Conservation (phyloP, 225 moss, liverwort and hornwort genomes). For the Climacium dendroides region DNA sequence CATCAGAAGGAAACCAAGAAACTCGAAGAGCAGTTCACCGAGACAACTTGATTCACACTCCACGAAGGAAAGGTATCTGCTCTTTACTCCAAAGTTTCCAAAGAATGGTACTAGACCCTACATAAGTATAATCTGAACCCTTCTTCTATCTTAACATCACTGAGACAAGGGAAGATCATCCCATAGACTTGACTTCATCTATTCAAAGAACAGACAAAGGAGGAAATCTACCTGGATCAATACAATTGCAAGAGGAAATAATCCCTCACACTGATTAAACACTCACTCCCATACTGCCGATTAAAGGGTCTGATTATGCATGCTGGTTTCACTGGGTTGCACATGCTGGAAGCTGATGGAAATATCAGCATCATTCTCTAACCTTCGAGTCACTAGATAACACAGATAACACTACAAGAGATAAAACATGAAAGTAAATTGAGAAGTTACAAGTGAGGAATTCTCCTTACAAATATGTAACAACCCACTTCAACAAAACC, state of each 20-base stretch:
- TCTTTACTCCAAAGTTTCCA: slow-evolving; percentile 55
- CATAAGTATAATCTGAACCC: slow-evolving; percentile 42
- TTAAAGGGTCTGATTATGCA: slow-evolving; percentile 24
- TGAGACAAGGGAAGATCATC: slow-evolving; percentile 22
- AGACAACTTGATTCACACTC: background rate
- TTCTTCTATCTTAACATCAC: slow-evolving; percentile 32
- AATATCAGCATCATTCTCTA: slow-evolving; percentile 38
- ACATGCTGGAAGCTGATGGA: slow-evolving; percentile 22
- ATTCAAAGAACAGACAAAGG: background rate
- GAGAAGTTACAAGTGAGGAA: slow-evolving; percentile 33
- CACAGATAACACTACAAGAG: slow-evolving; percentile 37
- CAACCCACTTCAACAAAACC: slow-evolving; percentile 36
- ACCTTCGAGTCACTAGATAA: slow-evolving; percentile 30
- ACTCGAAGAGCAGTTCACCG: background rate
- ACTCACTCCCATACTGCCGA: slow-evolving; percentile 26
- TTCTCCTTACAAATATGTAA: slow-evolving; percentile 41
- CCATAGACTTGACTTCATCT: slow-evolving; percentile 14
- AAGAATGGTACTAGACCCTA: slow-evolving; percentile 58
- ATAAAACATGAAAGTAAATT: slow-evolving; percentile 31
- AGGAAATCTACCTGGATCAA: slow-evolving; percentile 19
- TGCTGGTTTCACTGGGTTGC: slow-evolving; percentile 22
- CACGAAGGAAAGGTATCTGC: slow-evolving; percentile 28
- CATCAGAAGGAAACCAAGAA: background rate
- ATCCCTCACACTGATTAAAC: slow-evolving; percentile 25
- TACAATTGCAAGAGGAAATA: slow-evolving; percentile 20